phyloP scores from a whole-genome alignment of 805 yeast species.

The Diddensiella santjacobensis region DNA sequence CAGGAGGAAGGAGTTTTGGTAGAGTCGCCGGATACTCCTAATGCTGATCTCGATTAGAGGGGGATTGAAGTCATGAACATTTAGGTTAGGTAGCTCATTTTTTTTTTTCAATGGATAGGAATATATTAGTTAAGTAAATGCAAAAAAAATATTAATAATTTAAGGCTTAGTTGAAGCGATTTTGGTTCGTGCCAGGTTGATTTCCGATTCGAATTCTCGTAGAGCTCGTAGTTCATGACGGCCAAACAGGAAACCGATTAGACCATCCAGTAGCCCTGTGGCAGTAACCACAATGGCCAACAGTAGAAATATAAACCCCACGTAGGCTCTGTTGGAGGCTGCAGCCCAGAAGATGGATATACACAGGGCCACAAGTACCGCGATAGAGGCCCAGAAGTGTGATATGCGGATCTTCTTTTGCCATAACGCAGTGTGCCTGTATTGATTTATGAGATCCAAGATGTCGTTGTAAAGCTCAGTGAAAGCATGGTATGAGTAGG shows the following conservation, averaged over 20 bases:
- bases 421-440: conserved; percentile 50
- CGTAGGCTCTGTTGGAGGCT: conserved; percentile 49
- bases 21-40: conserved; percentile 5
- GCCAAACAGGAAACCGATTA: conserved; percentile 77
- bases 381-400: conserved; percentile 59
- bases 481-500: conserved; percentile 5
- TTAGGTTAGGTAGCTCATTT: too few species aligned
- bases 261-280: conserved; percentile 70
- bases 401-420: conserved; percentile 62
- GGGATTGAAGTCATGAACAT: too few species aligned
- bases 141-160: too few species aligned
- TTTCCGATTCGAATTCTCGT: conserved; percentile 69
- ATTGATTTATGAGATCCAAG: conserved; percentile 42
- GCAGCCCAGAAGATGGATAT: conserved; percentile 61
- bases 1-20: conserved; percentile 11
- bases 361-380: conserved; percentile 48
- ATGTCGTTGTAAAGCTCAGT: conserved; percentile 46
- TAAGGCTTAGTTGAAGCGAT: not conserved
- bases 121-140: not conserved
- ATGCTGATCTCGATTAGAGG: not conserved
- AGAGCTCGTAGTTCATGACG: conserved; percentile 75
- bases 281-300: conserved; percentile 52
- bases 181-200: conserved; percentile 35
- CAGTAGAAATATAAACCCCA: conserved; percentile 61
- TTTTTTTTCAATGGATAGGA: not conserved